Conservation (phyloP, 1,284 basidiomycete genomes). For the Apiotrichum montevideense region DNA sequence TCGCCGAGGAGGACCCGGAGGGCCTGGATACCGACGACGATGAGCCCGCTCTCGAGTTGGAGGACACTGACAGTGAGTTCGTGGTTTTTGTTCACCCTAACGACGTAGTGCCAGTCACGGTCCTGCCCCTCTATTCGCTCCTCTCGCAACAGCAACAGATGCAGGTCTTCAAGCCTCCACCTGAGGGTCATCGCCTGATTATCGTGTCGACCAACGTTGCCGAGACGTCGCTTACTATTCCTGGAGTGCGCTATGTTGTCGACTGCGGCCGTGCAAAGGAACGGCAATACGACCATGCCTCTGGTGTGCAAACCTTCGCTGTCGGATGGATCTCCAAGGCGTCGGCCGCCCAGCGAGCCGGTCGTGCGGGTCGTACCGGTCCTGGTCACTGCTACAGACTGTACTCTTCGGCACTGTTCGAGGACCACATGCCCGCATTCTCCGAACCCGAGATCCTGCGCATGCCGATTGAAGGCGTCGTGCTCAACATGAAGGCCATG, state of each 20-base stretch:
- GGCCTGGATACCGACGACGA: slow-evolving; percentile 49
- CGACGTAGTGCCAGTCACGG: slow-evolving; percentile 58
- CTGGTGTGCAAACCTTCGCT: slow-evolving; percentile 65
- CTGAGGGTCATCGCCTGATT: slow-evolving; percentile 60
- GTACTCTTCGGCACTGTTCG: slow-evolving; percentile 71
- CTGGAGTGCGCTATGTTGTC: slow-evolving; percentile 68
- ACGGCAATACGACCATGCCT: slow-evolving; percentile 57
- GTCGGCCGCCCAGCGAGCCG: slow-evolving; percentile 64
- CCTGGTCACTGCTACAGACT: slow-evolving; percentile 73
- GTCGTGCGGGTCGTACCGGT: slow-evolving; percentile 69
- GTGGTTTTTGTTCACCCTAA: not conserved
- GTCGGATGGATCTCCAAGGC: slow-evolving; percentile 72
- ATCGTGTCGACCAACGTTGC: slow-evolving; percentile 73
- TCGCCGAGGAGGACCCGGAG: slow-evolving; percentile 45
- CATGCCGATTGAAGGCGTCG: slow-evolving; percentile 93
- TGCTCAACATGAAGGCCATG: slow-evolving; percentile 99
- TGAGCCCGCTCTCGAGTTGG: slow-evolving; percentile 40
- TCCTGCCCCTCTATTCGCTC: slow-evolving; percentile 68
- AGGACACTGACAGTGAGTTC: slow-evolving; percentile 45
- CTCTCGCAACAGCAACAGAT: slow-evolving; percentile 67
- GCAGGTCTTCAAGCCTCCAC: slow-evolving; percentile 63
- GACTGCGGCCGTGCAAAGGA: slow-evolving; percentile 77
- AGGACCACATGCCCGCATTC: slow-evolving; percentile 85
- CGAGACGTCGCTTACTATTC: slow-evolving; percentile 72
- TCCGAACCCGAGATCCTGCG: slow-evolving; percentile 87